Conservation (phyloP, 2,329 filamentous ascomycete genomes). For the Rhexocercosporidium sp. region DNA sequence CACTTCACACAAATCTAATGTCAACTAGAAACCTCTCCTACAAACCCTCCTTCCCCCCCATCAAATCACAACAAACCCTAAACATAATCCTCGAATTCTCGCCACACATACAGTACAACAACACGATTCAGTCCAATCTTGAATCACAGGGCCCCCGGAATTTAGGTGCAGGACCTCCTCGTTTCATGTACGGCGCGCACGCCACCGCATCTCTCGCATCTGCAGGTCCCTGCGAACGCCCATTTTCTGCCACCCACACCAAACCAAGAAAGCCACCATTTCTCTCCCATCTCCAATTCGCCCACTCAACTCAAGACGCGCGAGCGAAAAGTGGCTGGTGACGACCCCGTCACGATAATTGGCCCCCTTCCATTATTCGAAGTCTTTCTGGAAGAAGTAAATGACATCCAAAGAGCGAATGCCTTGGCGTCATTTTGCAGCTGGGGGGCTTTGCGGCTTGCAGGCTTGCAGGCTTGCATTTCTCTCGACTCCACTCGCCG, state of each 20-base stretch:
- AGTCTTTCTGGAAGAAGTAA: not conserved
- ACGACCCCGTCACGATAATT: not conserved
- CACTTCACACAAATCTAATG: too few relatives aligned
- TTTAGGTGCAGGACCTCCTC: not conserved
- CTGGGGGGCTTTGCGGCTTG: not conserved
- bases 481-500: too few relatives aligned
- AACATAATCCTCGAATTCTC: not conserved
- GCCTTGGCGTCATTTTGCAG: constrained; percentile 18
- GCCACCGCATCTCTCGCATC: not conserved
- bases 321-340: not conserved
- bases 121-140: too few relatives aligned
- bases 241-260: not conserved
- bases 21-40: not conserved
- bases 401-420: not conserved
- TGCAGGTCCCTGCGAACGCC: constrained; percentile 7
- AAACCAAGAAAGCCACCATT: not conserved
- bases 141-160: not conserved
- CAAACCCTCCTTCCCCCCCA: not conserved
- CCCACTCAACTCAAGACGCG: not conserved
- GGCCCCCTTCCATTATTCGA: not conserved
- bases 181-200: not conserved
- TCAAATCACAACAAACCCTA: not conserved
- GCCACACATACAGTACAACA: not conserved
- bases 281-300: not conserved
- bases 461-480: not conserved